A percentile compares a stretch with the other conserved stretches of the same genome.
These are phyloP conservation scores for Penicillium sp. DNA, from an alignment of 2,329 filamentous ascomycete species.

Conservation along the genomic window DNA sequence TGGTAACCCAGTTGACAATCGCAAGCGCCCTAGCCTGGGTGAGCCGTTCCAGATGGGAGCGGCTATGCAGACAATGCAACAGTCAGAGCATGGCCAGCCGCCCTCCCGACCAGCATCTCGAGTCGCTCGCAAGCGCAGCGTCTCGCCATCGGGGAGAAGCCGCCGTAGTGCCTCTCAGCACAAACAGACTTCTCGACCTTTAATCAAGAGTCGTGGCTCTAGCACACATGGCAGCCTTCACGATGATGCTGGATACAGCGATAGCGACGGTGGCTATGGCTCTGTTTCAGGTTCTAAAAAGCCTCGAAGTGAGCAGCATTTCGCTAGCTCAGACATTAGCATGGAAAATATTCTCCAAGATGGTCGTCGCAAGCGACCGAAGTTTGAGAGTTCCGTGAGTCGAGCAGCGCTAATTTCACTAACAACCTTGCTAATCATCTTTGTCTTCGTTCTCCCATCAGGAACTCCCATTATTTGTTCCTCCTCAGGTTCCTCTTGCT, in stretches of 20 bases:
- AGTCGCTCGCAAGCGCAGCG: conserved; percentile 75
- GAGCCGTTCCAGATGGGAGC: conserved; percentile 69
- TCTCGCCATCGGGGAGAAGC: conserved; percentile 73
- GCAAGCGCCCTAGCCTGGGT: conserved; percentile 64
- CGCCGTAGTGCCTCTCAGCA: conserved; percentile 80
- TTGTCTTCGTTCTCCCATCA: conserved; percentile 47
- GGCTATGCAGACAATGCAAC: conserved; percentile 54
- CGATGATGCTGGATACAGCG: conserved; percentile 85
- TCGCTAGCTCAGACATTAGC: conserved; percentile 95
- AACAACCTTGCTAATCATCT: conserved; percentile 21
- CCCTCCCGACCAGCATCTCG: conserved; percentile 72
- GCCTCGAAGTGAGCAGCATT: conserved; percentile 79
- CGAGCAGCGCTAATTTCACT: conserved; percentile 14
- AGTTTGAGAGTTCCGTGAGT: conserved; percentile 96
- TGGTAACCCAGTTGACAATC: conserved; percentile 56
- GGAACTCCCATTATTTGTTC: conserved; percentile 95
- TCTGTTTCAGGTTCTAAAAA: conserved; percentile 74
- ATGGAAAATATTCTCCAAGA: conserved; percentile 98
- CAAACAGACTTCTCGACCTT: conserved; percentile 70
- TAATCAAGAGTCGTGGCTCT: conserved; percentile 69
- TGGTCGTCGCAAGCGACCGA: conserved; percentile 90
- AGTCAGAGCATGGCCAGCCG: conserved; percentile 63
- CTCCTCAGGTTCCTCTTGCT: conserved; percentile 88
- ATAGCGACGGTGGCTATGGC: conserved; percentile 79
- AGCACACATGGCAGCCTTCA: conserved; percentile 62